phyloP scores from a whole-genome alignment of 306 rosid species.

The Morella rubra region DNA sequence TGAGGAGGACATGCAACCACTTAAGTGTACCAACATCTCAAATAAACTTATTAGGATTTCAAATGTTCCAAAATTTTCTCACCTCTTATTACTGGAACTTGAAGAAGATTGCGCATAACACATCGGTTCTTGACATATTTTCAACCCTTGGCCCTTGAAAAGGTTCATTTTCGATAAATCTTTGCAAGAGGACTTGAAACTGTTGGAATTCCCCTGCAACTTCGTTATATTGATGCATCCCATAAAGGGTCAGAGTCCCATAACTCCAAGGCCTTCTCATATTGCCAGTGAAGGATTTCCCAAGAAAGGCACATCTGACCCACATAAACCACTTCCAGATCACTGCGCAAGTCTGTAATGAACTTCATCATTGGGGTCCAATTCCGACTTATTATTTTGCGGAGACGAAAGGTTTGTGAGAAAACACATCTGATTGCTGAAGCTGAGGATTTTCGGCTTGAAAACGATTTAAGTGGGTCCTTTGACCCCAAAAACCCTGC shows the following conservation, averaged over 20 bases:
- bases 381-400: slow-evolving; percentile 43
- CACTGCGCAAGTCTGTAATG: slow-evolving; percentile 50
- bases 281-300: slow-evolving; percentile 89
- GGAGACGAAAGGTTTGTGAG: slow-evolving; percentile 41
- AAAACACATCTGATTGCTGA: slow-evolving; percentile 45
- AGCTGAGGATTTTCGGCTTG: slow-evolving; percentile 38
- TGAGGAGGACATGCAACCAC: background rate
- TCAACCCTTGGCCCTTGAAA: slow-evolving; percentile 73
- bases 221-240: slow-evolving; percentile 44
- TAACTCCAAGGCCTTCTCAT: slow-evolving; percentile 53
- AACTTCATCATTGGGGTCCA: slow-evolving; percentile 58
- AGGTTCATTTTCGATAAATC: slow-evolving; percentile 78
- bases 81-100: slow-evolving; percentile 79
- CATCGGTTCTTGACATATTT: slow-evolving; percentile 65
- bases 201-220: slow-evolving; percentile 86
- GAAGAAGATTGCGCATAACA: slow-evolving; percentile 60
- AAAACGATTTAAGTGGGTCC: slow-evolving; percentile 70
- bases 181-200: slow-evolving; percentile 73
- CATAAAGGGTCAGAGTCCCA: slow-evolving; percentile 56
- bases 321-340: slow-evolving; percentile 78
- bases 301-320: slow-evolving; percentile 95
- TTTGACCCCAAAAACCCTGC: slow-evolving; percentile 64
- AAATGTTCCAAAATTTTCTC: slow-evolving; percentile 1
- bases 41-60: background rate
- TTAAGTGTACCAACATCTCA: slow-evolving; percentile 12